A percentile compares a stretch with the other conserved stretches of the same genome.
Evolutionary conservation across 805 yeast species (phyloP).

Genomic region (Citeromyces matritensis): DNA sequence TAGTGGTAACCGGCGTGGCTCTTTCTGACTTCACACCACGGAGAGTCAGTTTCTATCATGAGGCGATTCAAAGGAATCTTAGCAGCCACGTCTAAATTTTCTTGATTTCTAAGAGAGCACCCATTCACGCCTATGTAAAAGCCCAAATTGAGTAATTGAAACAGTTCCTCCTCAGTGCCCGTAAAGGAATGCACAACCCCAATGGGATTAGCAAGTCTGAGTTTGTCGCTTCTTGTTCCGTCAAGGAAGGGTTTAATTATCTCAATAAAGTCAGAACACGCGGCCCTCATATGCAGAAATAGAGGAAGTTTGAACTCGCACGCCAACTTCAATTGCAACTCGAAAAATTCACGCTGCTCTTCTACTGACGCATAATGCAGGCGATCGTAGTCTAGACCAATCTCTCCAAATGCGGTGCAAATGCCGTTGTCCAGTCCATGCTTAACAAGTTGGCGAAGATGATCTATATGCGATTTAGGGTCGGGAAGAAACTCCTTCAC

Average conservation of each 20-base stretch:
- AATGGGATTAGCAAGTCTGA: conserved; percentile 18
- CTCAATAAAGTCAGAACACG: conserved; percentile 62
- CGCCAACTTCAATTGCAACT: conserved; percentile 56
- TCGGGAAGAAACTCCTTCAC: conserved; percentile 36
- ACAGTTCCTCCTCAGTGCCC: conserved; percentile 55
- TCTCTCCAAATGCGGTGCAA: conserved; percentile 84
- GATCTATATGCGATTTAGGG: conserved; percentile 24
- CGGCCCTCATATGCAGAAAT: conserved; percentile 81
- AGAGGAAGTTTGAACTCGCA: conserved; percentile 52
- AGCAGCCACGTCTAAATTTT: conserved; percentile 51
- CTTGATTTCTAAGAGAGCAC: conserved; percentile 72
- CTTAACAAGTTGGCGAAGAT: conserved; percentile 31
- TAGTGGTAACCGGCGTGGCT: conserved; percentile 61
- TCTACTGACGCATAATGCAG: conserved; percentile 58
- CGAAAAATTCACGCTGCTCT: conserved; percentile 55
- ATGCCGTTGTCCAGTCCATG: conserved; percentile 30
- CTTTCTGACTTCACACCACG: conserved; percentile 93
- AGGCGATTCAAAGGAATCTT: conserved; percentile 56
- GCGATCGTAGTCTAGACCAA: conserved; percentile 91
- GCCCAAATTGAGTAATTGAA: conserved; percentile 37
- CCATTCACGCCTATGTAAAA: conserved; percentile 81
- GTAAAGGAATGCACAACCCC: conserved; percentile 97
- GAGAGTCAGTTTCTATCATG: conserved; percentile 90
- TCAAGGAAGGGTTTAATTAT: conserved; percentile 49
- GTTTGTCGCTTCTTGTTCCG: conserved; percentile 17